Evolutionary conservation across 192 early-diverging fungal species (phyloP), one percentile per base, ranked within the genome.

Genomic region (Coemansia sp.): DNA sequence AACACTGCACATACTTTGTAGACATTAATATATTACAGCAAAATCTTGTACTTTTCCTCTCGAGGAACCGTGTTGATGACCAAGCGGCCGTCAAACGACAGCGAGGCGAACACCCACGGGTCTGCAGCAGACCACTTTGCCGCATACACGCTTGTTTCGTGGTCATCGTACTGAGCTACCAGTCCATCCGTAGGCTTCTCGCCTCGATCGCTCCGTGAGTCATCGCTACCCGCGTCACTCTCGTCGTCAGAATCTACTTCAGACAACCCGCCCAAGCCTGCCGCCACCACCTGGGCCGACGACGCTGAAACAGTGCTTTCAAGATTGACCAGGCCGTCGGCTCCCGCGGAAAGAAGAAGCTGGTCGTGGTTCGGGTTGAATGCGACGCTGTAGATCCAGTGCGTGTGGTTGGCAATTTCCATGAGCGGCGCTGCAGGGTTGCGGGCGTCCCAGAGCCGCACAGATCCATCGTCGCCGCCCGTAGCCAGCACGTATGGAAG

Each of bases 291-390:
- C 0, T 87, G 85, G 0, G 91, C 90, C 16, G 93, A 94, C 3
- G 94, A 95, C 5, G 93, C 87, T 0, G 91, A 93, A 7, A 95
- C 88, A 1, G 88, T 84, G 65, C 88, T 93, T 41, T 97, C 87
- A 22, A 98, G 74, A 63, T 93, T 93, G 3, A 98, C 96, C 55
- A 85, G 79, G 53, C 90, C 92, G 67, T 98, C 96, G 0, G 90
- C 91, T 49, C 93, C 84, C 0, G 92, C 90, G 0, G 91, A 86
- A 27, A 98, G 82, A 17, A 98, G 71, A 14, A 98, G 75, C 77
- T 98, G 96, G 74, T 98, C 96, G 69, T 98, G 93, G 68, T 87
- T 90, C 38, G 84, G 83, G 78, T 98, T 98, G 75, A 89, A 97
- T 7, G 82, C 83, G 10, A 96, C 88, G 4, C 83, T 80, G 87